A percentile compares a stretch with the other conserved stretches of the same genome.
phyloP scores from a whole-genome alignment of 306 rosid genomes.

The Begonia peltatifolia region DNA sequence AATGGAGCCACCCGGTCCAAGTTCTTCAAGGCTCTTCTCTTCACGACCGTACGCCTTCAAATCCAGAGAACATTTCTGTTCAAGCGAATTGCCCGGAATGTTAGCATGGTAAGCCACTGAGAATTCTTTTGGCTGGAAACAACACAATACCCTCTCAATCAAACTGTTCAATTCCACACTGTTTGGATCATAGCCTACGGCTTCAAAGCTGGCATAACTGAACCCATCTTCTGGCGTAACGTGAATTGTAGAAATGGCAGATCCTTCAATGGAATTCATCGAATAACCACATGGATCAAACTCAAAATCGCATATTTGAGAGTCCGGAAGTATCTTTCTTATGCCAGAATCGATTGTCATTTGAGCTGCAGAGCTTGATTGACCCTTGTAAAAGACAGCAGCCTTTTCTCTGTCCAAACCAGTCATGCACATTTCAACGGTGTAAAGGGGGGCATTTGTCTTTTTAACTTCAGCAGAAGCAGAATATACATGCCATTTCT shows the following conservation, averaged over 20 bases:
- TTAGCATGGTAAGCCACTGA: slow-evolving; percentile 63
- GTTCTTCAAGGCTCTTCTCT: slow-evolving; percentile 30
- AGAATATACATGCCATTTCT: slow-evolving; percentile 81
- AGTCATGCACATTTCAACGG: slow-evolving; percentile 93
- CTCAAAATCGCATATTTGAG: slow-evolving; percentile 78
- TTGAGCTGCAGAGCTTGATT: slow-evolving; percentile 35
- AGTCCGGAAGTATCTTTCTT: slow-evolving; percentile 60
- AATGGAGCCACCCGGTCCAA: slow-evolving; percentile 46
- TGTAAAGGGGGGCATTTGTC: slow-evolving; percentile 31
- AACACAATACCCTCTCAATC: slow-evolving; percentile 54
- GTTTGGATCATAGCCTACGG: slow-evolving; percentile 53
- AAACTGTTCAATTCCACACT: slow-evolving; percentile 27
- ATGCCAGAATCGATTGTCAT: slow-evolving; percentile 76
- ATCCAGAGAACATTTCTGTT: slow-evolving; percentile 29
- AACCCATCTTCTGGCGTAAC: slow-evolving; percentile 95
- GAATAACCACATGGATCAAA: slow-evolving; percentile 96
- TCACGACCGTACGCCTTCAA: slow-evolving; percentile 39
- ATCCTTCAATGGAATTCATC: slow-evolving; percentile 76
- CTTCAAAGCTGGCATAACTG: slow-evolving; percentile 92
- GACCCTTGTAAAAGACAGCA: slow-evolving; percentile 51
- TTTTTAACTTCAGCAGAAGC: slow-evolving; percentile 31
- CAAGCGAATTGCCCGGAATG: slow-evolving; percentile 13
- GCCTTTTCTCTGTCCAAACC: slow-evolving; percentile 59
- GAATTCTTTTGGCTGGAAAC: slow-evolving; percentile 73
- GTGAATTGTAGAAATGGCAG: slow-evolving; percentile 79